Percentiles rank a stretch among this genome's conserved stretches.
These are phyloP conservation scores for Rhodamnia argentea DNA, from an alignment of 345 rosid species.

Conservation along the genomic window DNA sequence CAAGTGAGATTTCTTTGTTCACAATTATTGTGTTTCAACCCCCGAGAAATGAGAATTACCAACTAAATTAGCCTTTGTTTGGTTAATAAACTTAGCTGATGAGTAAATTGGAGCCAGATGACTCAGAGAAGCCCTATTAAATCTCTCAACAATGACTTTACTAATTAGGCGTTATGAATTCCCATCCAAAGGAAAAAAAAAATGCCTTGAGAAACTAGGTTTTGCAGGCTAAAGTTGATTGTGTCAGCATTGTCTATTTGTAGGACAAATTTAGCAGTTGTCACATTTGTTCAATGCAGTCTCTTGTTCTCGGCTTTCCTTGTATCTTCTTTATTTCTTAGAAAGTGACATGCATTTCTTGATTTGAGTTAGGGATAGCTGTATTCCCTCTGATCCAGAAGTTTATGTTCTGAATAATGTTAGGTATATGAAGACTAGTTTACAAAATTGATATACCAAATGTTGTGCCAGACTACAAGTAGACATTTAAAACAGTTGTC, in stretches of 20 bases:
- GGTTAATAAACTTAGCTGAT: neutral
- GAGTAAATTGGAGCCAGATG: neutral
- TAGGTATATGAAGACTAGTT: neutral
- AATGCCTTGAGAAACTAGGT: neutral
- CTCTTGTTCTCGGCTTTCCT: neutral
- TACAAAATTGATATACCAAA: neutral
- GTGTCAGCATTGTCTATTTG: neutral
- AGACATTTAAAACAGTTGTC: neutral
- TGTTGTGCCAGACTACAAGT: neutral
- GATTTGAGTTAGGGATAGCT: neutral
- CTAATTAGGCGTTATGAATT: neutral
- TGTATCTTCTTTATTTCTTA: neutral
- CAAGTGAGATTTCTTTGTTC: slow-evolving; percentile 30
- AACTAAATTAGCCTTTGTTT: neutral
- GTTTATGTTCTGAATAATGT: neutral
- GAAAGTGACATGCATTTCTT: neutral
- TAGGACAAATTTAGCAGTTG: neutral
- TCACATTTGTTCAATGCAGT: neutral
- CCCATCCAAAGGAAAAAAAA: neutral
- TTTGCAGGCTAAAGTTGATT: neutral
- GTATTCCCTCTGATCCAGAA: neutral
- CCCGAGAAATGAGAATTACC: neutral
- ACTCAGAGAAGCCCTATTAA: neutral
- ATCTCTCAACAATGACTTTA: neutral
- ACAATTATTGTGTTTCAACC: neutral